Percentiles rank a stretch among this genome's conserved stretches.
Evolutionary conservation across 768 basidiomycete species (phyloP).

Genomic region (Mycena olivaceomarginata): DNA sequence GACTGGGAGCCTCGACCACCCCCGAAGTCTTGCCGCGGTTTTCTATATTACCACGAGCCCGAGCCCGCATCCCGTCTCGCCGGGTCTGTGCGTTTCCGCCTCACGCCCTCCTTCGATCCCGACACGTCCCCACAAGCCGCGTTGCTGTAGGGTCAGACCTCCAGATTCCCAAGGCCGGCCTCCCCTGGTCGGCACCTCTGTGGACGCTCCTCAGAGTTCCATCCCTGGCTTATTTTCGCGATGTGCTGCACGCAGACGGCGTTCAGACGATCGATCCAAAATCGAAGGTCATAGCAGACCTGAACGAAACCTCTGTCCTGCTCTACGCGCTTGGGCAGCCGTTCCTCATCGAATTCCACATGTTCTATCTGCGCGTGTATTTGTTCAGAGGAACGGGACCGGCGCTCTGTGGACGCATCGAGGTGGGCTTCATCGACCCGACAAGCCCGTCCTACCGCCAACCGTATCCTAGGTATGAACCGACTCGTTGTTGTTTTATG

Average conservation of each 20-base stretch:
- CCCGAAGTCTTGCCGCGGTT: constrained; percentile 36
- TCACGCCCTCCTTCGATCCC: constrained; percentile 33
- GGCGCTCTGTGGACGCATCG: constrained; percentile 6
- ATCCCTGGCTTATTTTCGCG: background rate
- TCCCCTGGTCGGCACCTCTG: constrained; percentile 40
- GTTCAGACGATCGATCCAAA: background rate
- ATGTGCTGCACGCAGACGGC: constrained; percentile 9
- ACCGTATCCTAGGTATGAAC: constrained; percentile 25
- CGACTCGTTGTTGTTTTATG: background rate
- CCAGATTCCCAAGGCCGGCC: background rate
- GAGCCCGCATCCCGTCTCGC: constrained; percentile 11
- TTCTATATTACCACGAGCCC: constrained; percentile 45
- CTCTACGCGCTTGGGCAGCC: constrained; percentile 15
- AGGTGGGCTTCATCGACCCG: constrained; percentile 22
- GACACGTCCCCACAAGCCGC: constrained; percentile 21
- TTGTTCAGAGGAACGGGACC: background rate
- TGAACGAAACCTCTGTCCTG: background rate
- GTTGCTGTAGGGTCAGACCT: constrained; percentile 42
- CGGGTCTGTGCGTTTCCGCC: constrained; percentile 45
- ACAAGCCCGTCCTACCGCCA: background rate
- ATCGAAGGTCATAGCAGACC: background rate
- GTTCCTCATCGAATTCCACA: constrained; percentile 6
- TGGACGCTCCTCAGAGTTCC: background rate
- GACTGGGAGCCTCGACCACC: background rate
- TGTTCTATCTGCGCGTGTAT: background rate